phyloP scores from a whole-genome alignment of 2,329 filamentous ascomycete species.

The Pyricularia sp. region DNA sequence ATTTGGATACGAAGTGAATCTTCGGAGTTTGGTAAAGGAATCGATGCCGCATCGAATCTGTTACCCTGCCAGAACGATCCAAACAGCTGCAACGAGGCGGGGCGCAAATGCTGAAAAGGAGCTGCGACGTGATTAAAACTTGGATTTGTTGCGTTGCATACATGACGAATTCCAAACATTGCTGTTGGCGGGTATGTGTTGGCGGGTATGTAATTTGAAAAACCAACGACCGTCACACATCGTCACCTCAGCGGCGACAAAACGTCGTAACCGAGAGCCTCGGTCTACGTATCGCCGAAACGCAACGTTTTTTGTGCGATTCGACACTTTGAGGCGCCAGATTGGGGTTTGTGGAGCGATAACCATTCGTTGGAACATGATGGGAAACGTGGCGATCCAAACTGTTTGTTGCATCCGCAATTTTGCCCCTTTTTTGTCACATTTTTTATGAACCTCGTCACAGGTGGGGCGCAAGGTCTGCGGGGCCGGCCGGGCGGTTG shows the following conservation, averaged over 20 bases:
- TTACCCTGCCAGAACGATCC: not conserved
- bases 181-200: not conserved
- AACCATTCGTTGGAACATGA: not conserved
- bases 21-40: not conserved
- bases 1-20: not conserved
- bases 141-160: not conserved
- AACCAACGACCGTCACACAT: not conserved
- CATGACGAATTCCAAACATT: not conserved
- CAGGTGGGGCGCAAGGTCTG: not conserved
- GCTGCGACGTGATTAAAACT: not conserved
- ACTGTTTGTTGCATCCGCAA: not conserved
- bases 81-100: not conserved
- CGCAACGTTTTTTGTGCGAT: not conserved
- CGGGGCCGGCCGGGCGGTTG: not conserved
- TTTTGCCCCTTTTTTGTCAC: not conserved
- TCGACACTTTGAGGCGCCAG: not conserved
- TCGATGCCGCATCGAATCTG: not conserved
- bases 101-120: not conserved
- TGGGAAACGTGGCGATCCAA: not conserved
- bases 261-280: not conserved
- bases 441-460: not conserved
- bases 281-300: not conserved
- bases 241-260: not conserved
- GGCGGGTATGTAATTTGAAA: not conserved
- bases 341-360: not conserved